These are phyloP conservation scores for Bipolaris zeicola DNA, from an alignment of 2,329 filamentous ascomycete species.

Conservation along the genomic window DNA sequence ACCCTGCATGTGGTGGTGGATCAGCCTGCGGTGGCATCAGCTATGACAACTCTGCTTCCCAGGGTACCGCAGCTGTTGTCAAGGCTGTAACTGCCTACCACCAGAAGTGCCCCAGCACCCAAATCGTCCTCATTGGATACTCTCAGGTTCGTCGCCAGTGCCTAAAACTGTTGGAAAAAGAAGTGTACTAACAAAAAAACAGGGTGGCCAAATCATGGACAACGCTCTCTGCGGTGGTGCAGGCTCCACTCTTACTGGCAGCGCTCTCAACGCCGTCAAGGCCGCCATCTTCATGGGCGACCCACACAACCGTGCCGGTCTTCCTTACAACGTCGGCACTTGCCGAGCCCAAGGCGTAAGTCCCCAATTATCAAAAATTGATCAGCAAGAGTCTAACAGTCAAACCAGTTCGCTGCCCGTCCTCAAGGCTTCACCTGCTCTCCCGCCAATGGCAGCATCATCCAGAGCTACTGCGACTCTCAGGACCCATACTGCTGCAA, in stretches of 20 bases:
- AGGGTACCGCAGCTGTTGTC: conserved; percentile 64
- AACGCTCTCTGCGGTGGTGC: conserved; percentile 65
- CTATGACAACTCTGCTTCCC: conserved; percentile 64
- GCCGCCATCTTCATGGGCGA: conserved; percentile 70
- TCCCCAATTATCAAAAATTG: conserved; percentile 12
- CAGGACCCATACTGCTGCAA: conserved; percentile 70
- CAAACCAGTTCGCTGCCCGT: conserved; percentile 63
- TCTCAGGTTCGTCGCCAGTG: conserved; percentile 57
- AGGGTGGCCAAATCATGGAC: conserved; percentile 68
- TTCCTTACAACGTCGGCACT: conserved; percentile 66
- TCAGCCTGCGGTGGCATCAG: conserved; percentile 62
- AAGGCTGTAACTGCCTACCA: conserved; percentile 65
- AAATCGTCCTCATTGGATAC: conserved; percentile 67
- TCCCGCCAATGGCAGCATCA: conserved; percentile 58
- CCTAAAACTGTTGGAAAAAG: background rate
- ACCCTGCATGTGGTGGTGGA: conserved; percentile 67
- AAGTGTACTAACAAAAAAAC: conserved; percentile 8
- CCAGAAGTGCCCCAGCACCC: conserved; percentile 60
- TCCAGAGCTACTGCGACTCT: conserved; percentile 69
- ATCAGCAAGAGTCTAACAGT: conserved; percentile 2
- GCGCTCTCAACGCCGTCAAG: conserved; percentile 62
- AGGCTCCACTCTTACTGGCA: conserved; percentile 54
- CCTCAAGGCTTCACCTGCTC: conserved; percentile 62
- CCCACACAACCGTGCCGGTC: conserved; percentile 61
- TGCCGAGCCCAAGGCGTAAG: conserved; percentile 64